Evolutionary conservation across 2,329 filamentous ascomycete genomes (phyloP).

Genomic region (Cercospora brassicicola): DNA sequence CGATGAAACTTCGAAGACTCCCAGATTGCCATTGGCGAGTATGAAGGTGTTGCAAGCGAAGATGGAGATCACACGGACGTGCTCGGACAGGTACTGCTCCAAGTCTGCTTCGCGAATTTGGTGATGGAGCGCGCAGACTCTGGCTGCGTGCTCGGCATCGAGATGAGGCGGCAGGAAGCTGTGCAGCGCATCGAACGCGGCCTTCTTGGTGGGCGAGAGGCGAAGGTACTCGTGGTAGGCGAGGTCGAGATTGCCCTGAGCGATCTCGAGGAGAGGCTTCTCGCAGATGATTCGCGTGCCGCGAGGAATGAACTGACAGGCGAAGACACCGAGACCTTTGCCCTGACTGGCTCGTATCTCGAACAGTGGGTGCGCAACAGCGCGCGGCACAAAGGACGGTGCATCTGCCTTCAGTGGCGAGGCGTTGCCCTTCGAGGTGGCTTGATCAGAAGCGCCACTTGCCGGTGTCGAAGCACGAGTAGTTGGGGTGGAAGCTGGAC

Average conservation of each 20-base stretch:
- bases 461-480: not conserved
- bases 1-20: slow-evolving; percentile 23
- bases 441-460: not conserved
- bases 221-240: slow-evolving; percentile 26
- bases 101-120: slow-evolving; percentile 13
- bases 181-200: slow-evolving; percentile 27
- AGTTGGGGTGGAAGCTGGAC: not conserved
- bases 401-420: slow-evolving; percentile 10
- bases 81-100: slow-evolving; percentile 20
- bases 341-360: slow-evolving; percentile 22
- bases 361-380: slow-evolving; percentile 7
- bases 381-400: slow-evolving; percentile 2
- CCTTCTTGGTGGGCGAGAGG: slow-evolving; percentile 22
- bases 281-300: slow-evolving; percentile 35
- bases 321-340: slow-evolving; percentile 33
- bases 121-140: slow-evolving; percentile 12
- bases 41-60: slow-evolving; percentile 34
- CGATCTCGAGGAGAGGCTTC: slow-evolving; percentile 25
- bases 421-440: not conserved
- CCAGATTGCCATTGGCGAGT: slow-evolving; percentile 17
- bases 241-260: slow-evolving; percentile 17
- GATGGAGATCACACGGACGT: slow-evolving; percentile 29
- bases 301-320: slow-evolving; percentile 23
- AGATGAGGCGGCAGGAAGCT: slow-evolving; percentile 20
- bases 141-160: slow-evolving; percentile 25